Base-by-base conservation (phyloP, 2,329 filamentous ascomycete species). In the Verruconis gallopava region DNA sequence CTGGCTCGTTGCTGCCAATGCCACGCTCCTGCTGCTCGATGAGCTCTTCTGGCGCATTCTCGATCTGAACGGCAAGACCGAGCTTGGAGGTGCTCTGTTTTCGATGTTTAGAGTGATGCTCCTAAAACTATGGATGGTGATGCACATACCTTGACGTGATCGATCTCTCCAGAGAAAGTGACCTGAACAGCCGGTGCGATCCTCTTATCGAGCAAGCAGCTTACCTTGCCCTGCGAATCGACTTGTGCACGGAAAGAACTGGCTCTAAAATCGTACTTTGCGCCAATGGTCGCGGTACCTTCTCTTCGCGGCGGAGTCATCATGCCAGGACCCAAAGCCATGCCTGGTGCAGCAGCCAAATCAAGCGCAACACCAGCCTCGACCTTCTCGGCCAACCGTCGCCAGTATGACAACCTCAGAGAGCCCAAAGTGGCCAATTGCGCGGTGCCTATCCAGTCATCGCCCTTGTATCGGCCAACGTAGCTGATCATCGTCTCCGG, bases 181-280 rank as follows among this genome's bases (percentile, higher is more conserved):
- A 98, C 77, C 61, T 81, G 82, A 45, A 98, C 86, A 20, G 88
- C 83, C 49, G 86, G 85, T 21, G 86, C 86, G 56, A 98, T 84
- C 57, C 86, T 81, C 78, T 95, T 96, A 73, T 98, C 91, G 52
- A 96, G 68, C 56, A 95, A 67, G 59, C 85, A 91, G 64, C 82
- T 85, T 47, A 98, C 73, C 70, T 93, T 94, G 61, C 91, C 91
- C 60, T 85, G 79, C 56, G 86, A 93, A 67, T 98, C 91, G 53
- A 96, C 75, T 68, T 98, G 91, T 35, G 89, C 91, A 50, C 89
- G 79, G 78, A 95, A 94, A 39, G 85, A 91, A 43, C 85, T 91
- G 67, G 86, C 84, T 58, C 85, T 77, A 77, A 98, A 98, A 62
- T 95, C 89, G 67, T 98, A 98, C 68, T 98, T 98, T 60, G 86